Base-by-base conservation (phyloP, 2,329 filamentous ascomycete genomes). In the Metarhizium brunneum region DNA sequence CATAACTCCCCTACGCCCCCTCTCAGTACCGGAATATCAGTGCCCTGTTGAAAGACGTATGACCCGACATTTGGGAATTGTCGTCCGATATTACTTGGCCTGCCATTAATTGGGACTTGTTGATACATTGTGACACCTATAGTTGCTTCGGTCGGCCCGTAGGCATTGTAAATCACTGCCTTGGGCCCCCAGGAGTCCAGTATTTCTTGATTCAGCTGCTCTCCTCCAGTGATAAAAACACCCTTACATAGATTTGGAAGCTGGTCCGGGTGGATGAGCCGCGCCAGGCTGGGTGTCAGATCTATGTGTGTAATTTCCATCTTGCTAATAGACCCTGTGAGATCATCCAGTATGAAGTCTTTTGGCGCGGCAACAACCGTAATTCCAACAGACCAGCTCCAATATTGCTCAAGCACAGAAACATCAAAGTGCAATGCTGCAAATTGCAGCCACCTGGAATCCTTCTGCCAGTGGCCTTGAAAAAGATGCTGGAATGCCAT, bases 391-490 rank as follows among this genome's bases (percentile, higher is more conserved):
- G 87, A 90, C 92, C 92, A 96, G 56, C 86, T 94, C 90, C 90
- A 96, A 68, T 92, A 96, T 64, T 96, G 92, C 66, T 96, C 92
- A 0, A 96, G 77, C 0, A 96, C 88, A 1, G 89, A 94, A 4
- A 96, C 92, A 63, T 96, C 92, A 58, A 96, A 96, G 68, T 96
- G 92, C 56, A 96, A 90, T 0, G 90, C 92, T 1, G 92, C 92
- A 65, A 96, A 96, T 65, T 96, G 92, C 1, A 96, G 76, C 86
- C 90, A 96, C 56, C 87, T 83, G 0, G 91, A 95, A 0, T 80
- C 66, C 0, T 76, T 64, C 45, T 87, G 79, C 88, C 90, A 95
- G 63, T 90, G 87, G 0, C 80, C 83, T 5, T 72, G 70, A 65
- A 96, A 96, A 0, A 96, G 77, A 35, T 84, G 75, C 63, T 90